Evolutionary conservation across 441 rosid species (phyloP), one percentile per base, ranked within the genome.

Genomic region (Melastoma candidum): DNA sequence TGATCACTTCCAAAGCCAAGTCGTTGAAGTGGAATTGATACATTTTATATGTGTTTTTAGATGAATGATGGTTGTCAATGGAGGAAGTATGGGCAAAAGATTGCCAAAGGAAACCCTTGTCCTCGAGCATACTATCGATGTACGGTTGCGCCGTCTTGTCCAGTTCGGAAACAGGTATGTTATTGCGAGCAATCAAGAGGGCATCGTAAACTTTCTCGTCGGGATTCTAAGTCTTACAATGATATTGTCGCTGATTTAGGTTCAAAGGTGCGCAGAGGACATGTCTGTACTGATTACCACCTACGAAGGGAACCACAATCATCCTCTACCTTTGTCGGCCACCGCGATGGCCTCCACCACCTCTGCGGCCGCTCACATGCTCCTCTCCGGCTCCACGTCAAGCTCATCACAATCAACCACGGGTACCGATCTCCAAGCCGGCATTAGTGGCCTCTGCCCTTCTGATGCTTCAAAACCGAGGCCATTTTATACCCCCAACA

Each of bases 1-100:
- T 13, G 7, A 32, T 4, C 10, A 12, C 13, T 13, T 8, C 2
- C 13, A 12, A 52, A 32, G 7, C 3, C 14, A 10, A 14, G 14
- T 14, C 13, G 7, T 12, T 13, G 13, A 4, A 5, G 43, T 43
- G 12, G 26, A 36, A 36, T 7, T 36, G 6, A 51, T 17, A 14
- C 44, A 51, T 51, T 9, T 27, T 13, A 9, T 51, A 6, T 14
- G 14, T 12, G 12, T 59, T 12, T 36, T 26, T 53, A 79, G 82
- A 76, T 79, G 66, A 64, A 70, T 25, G 85, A 79, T 44, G 85
- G 85, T 24, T 79, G 85, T 39, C 82, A 74, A 44, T 79, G 85
- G 85, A 77, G 85, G 48, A 79, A 79, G 32, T 79, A 79, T 10
- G 85, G 85, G 12, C 85, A 79, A 56, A 79, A 79, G 61, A 68